phyloP scores from a whole-genome alignment of 1,284 basidiomycete genomes.

The Wallemia mellicola region DNA sequence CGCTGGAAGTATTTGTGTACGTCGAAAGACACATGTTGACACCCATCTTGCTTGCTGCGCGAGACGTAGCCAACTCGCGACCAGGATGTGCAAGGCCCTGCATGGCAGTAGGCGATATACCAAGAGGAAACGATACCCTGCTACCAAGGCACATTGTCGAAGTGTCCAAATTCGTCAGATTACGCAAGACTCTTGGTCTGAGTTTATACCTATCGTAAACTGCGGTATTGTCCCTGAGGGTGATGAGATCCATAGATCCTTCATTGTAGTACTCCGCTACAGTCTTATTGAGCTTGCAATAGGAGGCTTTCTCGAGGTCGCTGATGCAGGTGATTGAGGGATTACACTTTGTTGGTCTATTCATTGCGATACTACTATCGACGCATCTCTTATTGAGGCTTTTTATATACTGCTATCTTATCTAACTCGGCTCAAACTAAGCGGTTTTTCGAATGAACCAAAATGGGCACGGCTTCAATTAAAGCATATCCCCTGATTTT shows the following conservation, averaged over 20 bases:
- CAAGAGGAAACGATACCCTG: constrained; percentile 8
- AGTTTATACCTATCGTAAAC: constrained; percentile 10
- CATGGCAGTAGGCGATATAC: constrained; percentile 11
- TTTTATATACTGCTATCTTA: too few species aligned
- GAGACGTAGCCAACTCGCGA: constrained; percentile 9
- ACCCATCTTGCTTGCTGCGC: constrained; percentile 8
- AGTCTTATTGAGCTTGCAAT: constrained; percentile 4
- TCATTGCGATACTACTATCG: too few species aligned
- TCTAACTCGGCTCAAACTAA: too few species aligned
- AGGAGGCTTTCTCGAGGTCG: constrained; percentile 7
- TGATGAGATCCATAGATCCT: constrained; percentile 10
- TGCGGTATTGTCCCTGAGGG: constrained; percentile 8
- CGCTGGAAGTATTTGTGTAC: constrained; percentile 8
- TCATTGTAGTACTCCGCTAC: constrained; percentile 8
- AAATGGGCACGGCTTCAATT: too few species aligned
- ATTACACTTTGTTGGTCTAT: background rate
- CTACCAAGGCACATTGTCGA: constrained; percentile 7
- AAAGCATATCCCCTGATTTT: too few species aligned
- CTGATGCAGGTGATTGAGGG: constrained; percentile 4
- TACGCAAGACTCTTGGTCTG: constrained; percentile 9
- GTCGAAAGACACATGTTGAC: constrained; percentile 10
- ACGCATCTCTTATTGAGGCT: too few species aligned
- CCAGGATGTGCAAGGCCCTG: constrained; percentile 11
- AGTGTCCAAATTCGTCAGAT: constrained; percentile 9
- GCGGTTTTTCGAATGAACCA: too few species aligned